A percentile compares a stretch with the other conserved stretches of the same genome.
Conservation (phyloP, 2,329 filamentous ascomycete genomes). For the Daldinia sp. region DNA sequence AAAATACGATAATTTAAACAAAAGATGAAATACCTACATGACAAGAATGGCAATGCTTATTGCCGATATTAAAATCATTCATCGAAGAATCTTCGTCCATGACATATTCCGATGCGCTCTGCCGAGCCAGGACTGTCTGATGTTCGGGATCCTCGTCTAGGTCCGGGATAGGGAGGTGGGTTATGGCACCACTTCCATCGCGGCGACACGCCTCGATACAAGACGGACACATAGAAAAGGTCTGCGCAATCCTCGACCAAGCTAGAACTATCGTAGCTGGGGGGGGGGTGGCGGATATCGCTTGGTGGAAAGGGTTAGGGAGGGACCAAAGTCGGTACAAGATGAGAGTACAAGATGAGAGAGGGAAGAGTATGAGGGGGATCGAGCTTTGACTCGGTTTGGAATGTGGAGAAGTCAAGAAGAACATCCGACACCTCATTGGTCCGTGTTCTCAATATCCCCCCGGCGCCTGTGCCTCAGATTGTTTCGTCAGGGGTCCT, state of each 20-base stretch:
- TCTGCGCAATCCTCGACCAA: constrained; percentile 16
- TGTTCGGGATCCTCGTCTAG: constrained; percentile 32
- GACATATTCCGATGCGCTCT: constrained; percentile 6
- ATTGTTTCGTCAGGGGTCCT: constrained; percentile 51
- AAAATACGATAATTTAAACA: not conserved
- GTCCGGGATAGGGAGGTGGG: constrained; percentile 42
- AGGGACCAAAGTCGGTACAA: too few relatives aligned
- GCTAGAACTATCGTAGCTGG: constrained; percentile 2
- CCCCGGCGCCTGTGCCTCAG: constrained; percentile 45
- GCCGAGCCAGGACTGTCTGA: constrained; percentile 32
- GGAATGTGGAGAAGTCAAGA: constrained; percentile 25
- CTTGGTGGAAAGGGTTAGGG: not conserved
- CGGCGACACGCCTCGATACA: constrained; percentile 25
- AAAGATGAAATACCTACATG: not conserved
- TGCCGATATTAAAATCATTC: not conserved
- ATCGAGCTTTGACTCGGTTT: constrained; percentile 33
- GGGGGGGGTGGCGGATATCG: not conserved
- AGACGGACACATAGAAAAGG: constrained; percentile 13
- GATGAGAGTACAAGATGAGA: constrained; percentile 12
- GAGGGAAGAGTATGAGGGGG: constrained; percentile 14
- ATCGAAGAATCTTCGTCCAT: constrained; percentile 4
- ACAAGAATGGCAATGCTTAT: not conserved
- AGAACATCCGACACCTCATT: constrained; percentile 9
- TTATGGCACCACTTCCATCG: constrained; percentile 47
- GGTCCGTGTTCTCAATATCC: constrained; percentile 11